Percentiles rank a stretch among this genome's conserved stretches.
Evolutionary conservation across 2,329 filamentous ascomycete genomes (phyloP).

Genomic region (Calonectria fujianensis): DNA sequence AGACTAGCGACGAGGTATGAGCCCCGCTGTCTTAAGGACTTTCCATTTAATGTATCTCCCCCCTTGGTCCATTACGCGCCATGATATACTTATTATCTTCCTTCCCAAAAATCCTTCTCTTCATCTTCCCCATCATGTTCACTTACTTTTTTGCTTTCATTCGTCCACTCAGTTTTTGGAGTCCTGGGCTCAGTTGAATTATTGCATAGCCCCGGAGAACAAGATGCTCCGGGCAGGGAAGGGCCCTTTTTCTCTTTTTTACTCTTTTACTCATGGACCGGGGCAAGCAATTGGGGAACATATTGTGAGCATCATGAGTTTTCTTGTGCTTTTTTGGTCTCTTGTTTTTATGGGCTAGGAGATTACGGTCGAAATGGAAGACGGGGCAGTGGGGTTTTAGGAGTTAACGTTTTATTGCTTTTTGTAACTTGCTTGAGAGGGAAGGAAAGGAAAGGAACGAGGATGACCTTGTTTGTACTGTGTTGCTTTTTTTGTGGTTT

Average conservation of each 20-base stretch:
- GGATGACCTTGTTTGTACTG: conserved; percentile 11
- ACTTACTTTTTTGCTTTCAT: conserved; percentile 14
- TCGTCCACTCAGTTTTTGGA: not conserved
- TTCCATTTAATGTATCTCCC: conserved; percentile 29
- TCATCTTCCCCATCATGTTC: conserved; percentile 4
- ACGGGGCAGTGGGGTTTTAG: conserved; percentile 4
- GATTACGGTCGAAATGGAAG: conserved; percentile 15
- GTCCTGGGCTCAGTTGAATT: conserved; percentile 10
- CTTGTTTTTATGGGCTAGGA: conserved; percentile 20
- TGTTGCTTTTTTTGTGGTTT: conserved; percentile 6
- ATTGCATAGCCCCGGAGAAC: conserved; percentile 34
- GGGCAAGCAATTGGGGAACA: conserved; percentile 1
- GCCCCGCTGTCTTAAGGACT: not conserved
- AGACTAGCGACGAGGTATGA: conserved; percentile 8
- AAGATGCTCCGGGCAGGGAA: conserved; percentile 3
- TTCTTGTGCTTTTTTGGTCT: conserved; percentile 12
- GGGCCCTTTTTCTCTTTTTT: not conserved
- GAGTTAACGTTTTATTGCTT: conserved; percentile 27
- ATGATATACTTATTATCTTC: conserved; percentile 27
- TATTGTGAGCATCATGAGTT: conserved; percentile 9
- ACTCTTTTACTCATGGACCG: conserved; percentile 8
- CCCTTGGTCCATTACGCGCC: conserved; percentile 24
- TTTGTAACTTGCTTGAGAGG: not conserved
- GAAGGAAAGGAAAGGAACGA: not conserved
- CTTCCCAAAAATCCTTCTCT: not conserved